A percentile compares a stretch with the other conserved stretches of the same genome.
phyloP scores from a whole-genome alignment of 2,329 filamentous ascomycete genomes.

The Fusarium solani-melongenae region DNA sequence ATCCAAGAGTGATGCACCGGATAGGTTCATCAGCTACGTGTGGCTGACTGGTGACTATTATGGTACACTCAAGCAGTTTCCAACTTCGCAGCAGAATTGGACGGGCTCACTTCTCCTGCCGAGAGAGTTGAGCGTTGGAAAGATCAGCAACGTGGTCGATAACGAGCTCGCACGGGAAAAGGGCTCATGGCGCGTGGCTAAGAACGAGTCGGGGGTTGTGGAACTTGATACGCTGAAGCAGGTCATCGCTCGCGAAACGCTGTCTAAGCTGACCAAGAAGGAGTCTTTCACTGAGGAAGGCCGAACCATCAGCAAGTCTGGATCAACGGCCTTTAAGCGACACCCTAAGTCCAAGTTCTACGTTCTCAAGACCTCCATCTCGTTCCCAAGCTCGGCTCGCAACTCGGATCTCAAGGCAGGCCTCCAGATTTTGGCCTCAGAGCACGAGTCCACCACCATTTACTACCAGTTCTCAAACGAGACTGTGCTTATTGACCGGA shows the following conservation, averaged over 20 bases:
- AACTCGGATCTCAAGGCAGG: slow-evolving; percentile 51
- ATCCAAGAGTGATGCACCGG: slow-evolving; percentile 50
- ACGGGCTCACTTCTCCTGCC: slow-evolving; percentile 56
- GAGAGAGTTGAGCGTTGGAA: slow-evolving; percentile 54
- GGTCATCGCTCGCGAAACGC: slow-evolving; percentile 51
- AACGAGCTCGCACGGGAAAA: slow-evolving; percentile 52
- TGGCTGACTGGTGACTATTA: slow-evolving; percentile 58
- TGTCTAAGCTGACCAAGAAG: slow-evolving; percentile 46
- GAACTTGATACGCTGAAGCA: slow-evolving; percentile 53
- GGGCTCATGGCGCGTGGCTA: slow-evolving; percentile 52
- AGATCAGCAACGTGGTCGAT: slow-evolving; percentile 53
- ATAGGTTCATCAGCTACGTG: slow-evolving; percentile 54
- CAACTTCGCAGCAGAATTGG: slow-evolving; percentile 56
- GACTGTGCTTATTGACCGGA: slow-evolving; percentile 54
- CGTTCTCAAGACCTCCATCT: slow-evolving; percentile 50
- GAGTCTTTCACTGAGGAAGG: slow-evolving; percentile 38
- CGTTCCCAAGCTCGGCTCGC: slow-evolving; percentile 50
- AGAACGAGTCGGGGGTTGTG: slow-evolving; percentile 46
- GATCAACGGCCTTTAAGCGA: slow-evolving; percentile 15
- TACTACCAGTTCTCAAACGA: slow-evolving; percentile 60
- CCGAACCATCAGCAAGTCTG: slow-evolving; percentile 33
- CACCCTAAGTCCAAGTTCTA: slow-evolving; percentile 51
- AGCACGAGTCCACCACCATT: slow-evolving; percentile 53
- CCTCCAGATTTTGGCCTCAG: slow-evolving; percentile 53
- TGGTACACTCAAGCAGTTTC: slow-evolving; percentile 49